Conservation (phyloP, 148 eudicot genomes). For the Vaccinium myrtillus region DNA sequence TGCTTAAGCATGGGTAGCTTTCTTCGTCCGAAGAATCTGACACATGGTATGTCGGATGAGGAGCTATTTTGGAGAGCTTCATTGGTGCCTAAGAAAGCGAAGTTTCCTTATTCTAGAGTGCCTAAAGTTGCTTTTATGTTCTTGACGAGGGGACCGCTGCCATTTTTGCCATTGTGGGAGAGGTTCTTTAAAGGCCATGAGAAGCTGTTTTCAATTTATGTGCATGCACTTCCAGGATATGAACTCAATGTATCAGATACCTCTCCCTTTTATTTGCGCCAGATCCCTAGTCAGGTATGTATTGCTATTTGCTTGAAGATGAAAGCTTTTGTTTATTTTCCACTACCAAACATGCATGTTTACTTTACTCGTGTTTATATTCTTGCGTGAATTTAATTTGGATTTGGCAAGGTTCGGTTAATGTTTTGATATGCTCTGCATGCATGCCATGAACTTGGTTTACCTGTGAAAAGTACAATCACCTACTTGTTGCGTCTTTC, state of each 20-base stretch:
- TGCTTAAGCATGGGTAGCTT: conserved; percentile 44
- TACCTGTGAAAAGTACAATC: not conserved
- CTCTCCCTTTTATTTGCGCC: conserved; percentile 66
- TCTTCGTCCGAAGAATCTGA: conserved; percentile 38
- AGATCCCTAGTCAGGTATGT: conserved; percentile 74
- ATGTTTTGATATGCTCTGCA: not conserved
- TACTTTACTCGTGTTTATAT: not conserved
- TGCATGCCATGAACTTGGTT: not conserved
- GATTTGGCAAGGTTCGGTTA: not conserved
- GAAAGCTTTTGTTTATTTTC: not conserved
- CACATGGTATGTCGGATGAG: conserved; percentile 54
- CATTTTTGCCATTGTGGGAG: conserved; percentile 77
- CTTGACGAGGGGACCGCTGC: conserved; percentile 72
- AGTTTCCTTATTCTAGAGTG: conserved; percentile 56
- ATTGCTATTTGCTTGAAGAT: not conserved
- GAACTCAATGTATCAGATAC: conserved; percentile 47
- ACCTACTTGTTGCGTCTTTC: too few species aligned
- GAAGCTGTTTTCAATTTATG: conserved; percentile 58
- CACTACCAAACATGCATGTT: not conserved
- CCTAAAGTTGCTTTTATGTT: conserved; percentile 83
- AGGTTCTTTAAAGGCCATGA: conserved; percentile 68
- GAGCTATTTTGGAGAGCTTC: conserved; percentile 84
- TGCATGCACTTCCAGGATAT: conserved; percentile 61
- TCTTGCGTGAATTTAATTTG: not conserved
- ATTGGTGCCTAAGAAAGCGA: conserved; percentile 55